Conservation (phyloP, 768 basidiomycete genomes). For the Tylopilus sp. region DNA sequence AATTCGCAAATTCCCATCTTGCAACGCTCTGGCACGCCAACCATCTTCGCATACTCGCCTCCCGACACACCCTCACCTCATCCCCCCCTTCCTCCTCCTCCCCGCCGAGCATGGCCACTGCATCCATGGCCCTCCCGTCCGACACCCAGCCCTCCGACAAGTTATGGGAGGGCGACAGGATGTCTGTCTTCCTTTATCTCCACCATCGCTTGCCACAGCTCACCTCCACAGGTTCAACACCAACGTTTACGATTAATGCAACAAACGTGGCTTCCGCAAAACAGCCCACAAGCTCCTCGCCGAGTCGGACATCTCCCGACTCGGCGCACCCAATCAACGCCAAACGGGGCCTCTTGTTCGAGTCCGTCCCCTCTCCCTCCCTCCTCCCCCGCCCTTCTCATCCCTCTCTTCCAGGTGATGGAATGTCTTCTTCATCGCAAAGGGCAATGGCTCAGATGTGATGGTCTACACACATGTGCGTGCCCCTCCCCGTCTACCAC, state of each 20-base stretch:
- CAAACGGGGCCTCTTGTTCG: too few relatives aligned
- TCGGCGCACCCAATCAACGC: slow-evolving; percentile 77
- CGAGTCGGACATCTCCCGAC: slow-evolving; percentile 67
- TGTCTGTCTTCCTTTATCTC: slow-evolving; percentile 44
- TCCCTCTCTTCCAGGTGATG: slow-evolving; percentile 32
- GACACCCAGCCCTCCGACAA: slow-evolving; percentile 29
- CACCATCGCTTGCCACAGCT: not conserved
- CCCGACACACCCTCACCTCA: not conserved
- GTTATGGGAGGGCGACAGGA: slow-evolving; percentile 84
- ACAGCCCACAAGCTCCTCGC: slow-evolving; percentile 63
- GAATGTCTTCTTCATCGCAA: slow-evolving; percentile 81
- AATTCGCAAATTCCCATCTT: slow-evolving; percentile 32
- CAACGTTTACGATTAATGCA: slow-evolving; percentile 84
- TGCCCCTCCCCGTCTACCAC: too few relatives aligned
- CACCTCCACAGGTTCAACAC: slow-evolving; percentile 74
- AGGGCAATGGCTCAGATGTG: slow-evolving; percentile 63
- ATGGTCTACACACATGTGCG: too few relatives aligned
- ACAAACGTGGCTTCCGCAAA: slow-evolving; percentile 72
- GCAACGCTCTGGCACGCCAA: slow-evolving; percentile 28
- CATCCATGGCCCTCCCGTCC: slow-evolving; percentile 21
- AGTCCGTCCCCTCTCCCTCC: slow-evolving; percentile 22
- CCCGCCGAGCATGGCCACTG: slow-evolving; percentile 22
- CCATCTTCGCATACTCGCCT: slow-evolving; percentile 22
- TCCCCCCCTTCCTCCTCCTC: too few relatives aligned
- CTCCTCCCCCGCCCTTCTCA: not conserved